Conservation (phyloP, 108 stramenopile species). For the Nitzschia palea region DNA sequence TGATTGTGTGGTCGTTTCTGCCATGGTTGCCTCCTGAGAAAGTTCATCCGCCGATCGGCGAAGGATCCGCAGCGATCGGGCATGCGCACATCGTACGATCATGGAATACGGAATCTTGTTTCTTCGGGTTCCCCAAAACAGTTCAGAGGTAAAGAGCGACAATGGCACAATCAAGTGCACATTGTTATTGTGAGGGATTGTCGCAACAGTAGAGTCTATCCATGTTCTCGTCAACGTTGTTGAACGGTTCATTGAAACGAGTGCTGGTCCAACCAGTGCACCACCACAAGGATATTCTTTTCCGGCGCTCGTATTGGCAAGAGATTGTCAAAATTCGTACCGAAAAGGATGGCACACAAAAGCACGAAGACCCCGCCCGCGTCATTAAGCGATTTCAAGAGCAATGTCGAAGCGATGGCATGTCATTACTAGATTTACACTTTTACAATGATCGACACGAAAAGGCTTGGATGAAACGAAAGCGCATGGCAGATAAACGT, state of each 20-base stretch:
- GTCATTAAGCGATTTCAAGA: constrained; percentile 34
- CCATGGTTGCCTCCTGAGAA: too few species aligned
- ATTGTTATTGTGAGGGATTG: too few species aligned
- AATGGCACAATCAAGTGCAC: too few species aligned
- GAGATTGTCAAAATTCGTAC: constrained; percentile 28
- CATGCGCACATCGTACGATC: too few species aligned
- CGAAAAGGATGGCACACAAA: not conserved
- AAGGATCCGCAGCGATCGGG: too few species aligned
- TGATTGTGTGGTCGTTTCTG: too few species aligned
- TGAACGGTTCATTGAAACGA: not conserved
- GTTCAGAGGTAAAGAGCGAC: too few species aligned
- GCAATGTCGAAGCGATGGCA: constrained; percentile 29
- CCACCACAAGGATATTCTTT: not conserved
- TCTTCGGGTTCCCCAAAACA: too few species aligned
- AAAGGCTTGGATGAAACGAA: constrained; percentile 41
- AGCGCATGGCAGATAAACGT: constrained; percentile 27
- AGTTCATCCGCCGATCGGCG: too few species aligned
- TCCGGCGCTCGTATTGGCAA: constrained; percentile 23
- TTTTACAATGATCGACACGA: constrained; percentile 36
- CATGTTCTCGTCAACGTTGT: too few species aligned
- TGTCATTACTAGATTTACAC: constrained; percentile 24
- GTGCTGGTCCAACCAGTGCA: not conserved
- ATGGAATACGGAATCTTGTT: too few species aligned
- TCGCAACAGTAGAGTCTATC: too few species aligned
- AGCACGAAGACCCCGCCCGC: constrained; percentile 33